Conservation (phyloP, 192 early-diverging fungal species). For the Entomortierella beljakovae region DNA sequence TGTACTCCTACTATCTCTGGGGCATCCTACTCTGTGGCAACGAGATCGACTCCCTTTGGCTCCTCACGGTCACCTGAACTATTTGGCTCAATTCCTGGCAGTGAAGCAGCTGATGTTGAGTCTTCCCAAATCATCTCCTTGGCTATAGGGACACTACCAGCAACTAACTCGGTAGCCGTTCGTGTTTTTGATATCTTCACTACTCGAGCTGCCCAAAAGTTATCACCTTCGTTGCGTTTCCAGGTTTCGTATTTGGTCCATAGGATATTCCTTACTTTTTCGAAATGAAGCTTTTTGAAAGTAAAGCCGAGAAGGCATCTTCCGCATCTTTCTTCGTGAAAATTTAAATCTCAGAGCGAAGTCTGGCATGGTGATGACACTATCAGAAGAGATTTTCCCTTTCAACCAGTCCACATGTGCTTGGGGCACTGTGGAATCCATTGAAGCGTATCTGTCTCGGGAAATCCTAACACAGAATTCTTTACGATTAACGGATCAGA, state of each 20-base stretch:
- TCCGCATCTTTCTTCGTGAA: conserved; percentile 15
- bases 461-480: conserved; percentile 6
- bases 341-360: conserved; percentile 6
- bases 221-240: conserved; percentile 19
- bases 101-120: too few species aligned
- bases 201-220: conserved; percentile 16
- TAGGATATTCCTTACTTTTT: conserved; percentile 1
- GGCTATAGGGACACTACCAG: not conserved
- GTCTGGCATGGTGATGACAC: conserved; percentile 3
- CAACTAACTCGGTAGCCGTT: not conserved
- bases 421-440: conserved; percentile 15
- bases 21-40: too few species aligned
- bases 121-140: not conserved
- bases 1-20: too few species aligned
- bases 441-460: conserved; percentile 9
- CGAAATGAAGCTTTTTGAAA: conserved; percentile 20
- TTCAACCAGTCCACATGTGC: conserved; percentile 14
- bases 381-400: conserved; percentile 1
- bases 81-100: too few species aligned
- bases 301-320: conserved; percentile 1
- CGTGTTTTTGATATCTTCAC: conserved; percentile 6
- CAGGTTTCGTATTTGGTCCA: conserved; percentile 10
- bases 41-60: too few species aligned
- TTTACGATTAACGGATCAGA: not conserved
- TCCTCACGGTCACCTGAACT: too few species aligned